A percentile compares a stretch with the other conserved stretches of the same genome.
phyloP scores from a whole-genome alignment of 2,329 filamentous ascomycete genomes.

The Botrytis elliptica region DNA sequence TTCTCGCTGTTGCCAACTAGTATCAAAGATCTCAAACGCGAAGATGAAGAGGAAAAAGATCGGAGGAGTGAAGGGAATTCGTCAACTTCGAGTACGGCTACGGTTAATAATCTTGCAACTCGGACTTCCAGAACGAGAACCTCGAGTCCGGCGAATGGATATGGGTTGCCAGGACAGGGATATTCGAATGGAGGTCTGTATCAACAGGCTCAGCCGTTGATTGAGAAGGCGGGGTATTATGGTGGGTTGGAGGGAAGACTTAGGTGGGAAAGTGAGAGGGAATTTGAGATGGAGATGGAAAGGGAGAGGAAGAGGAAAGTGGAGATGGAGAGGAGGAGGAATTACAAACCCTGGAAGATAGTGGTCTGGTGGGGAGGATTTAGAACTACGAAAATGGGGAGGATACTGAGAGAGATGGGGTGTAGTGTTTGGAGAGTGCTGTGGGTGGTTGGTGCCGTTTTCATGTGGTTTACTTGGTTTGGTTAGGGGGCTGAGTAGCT shows the following conservation, averaged over 20 bases:
- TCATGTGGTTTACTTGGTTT: slow-evolving; percentile 26
- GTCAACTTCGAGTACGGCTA: slow-evolving; percentile 35
- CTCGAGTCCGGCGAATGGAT: slow-evolving; percentile 35
- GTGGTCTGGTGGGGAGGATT: slow-evolving; percentile 16
- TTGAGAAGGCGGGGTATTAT: slow-evolving; percentile 24
- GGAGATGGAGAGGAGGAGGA: slow-evolving; percentile 12
- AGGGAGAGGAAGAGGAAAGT: slow-evolving; percentile 5
- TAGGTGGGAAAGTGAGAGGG: slow-evolving; percentile 21
- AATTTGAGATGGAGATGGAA: slow-evolving; percentile 17
- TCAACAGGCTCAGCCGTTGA: slow-evolving; percentile 19
- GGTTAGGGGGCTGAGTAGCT: not conserved
- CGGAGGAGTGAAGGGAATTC: slow-evolving; percentile 31
- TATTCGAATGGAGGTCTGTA: not conserved
- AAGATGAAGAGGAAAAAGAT: slow-evolving; percentile 20
- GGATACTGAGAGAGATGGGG: slow-evolving; percentile 60
- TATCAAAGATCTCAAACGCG: slow-evolving; percentile 29
- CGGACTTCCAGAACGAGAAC: slow-evolving; percentile 33
- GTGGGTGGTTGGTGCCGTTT: slow-evolving; percentile 41
- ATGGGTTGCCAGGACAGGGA: slow-evolving; percentile 30
- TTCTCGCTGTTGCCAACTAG: slow-evolving; percentile 30
- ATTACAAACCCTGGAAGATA: slow-evolving; percentile 5
- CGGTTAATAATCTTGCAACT: slow-evolving; percentile 25
- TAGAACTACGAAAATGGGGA: slow-evolving; percentile 43
- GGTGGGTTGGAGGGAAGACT: slow-evolving; percentile 13
- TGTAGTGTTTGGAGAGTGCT: slow-evolving; percentile 61